phyloP scores from a whole-genome alignment of 176 grass and related monocot species.

The Oryza meyeriana region DNA sequence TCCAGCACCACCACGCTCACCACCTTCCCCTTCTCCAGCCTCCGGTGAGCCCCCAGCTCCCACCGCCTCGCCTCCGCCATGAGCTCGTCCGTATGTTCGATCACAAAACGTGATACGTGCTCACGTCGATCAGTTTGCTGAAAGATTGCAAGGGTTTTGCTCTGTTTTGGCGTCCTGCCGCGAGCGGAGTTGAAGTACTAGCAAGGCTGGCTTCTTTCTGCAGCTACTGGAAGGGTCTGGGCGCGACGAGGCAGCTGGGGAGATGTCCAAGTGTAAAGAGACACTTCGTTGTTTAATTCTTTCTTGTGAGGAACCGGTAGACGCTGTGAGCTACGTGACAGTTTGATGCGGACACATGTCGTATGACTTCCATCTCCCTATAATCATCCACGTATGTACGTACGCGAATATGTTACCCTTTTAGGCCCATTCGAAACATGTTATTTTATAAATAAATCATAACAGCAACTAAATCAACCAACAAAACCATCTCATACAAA shows the following conservation, averaged over 20 bases:
- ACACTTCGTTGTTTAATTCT: not conserved
- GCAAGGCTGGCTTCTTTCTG: not conserved
- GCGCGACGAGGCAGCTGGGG: not conserved
- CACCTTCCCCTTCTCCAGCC: conserved; percentile 51
- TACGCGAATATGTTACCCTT: too few species aligned
- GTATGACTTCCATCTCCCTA: not conserved
- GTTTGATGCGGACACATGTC: not conserved
- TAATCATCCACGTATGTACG: not conserved
- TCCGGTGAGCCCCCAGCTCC: conserved; percentile 47
- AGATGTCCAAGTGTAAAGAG: not conserved
- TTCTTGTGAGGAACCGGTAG: not conserved
- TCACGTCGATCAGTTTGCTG: not conserved
- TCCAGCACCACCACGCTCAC: conserved; percentile 73
- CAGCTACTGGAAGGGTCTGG: conserved; percentile 17
- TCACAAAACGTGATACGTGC: not conserved
- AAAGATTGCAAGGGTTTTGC: too few species aligned
- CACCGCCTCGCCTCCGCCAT: conserved; percentile 42
- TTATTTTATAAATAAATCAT: too few species aligned
- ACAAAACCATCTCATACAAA: too few species aligned
- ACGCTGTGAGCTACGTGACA: not conserved
- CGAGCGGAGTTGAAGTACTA: not conserved
- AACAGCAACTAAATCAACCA: too few species aligned
- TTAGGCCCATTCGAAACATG: too few species aligned
- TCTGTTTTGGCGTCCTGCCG: not conserved
- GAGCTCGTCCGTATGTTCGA: conserved; percentile 1